Conservation (phyloP, 345 rosid species). For the Schrenkiella parvula region DNA sequence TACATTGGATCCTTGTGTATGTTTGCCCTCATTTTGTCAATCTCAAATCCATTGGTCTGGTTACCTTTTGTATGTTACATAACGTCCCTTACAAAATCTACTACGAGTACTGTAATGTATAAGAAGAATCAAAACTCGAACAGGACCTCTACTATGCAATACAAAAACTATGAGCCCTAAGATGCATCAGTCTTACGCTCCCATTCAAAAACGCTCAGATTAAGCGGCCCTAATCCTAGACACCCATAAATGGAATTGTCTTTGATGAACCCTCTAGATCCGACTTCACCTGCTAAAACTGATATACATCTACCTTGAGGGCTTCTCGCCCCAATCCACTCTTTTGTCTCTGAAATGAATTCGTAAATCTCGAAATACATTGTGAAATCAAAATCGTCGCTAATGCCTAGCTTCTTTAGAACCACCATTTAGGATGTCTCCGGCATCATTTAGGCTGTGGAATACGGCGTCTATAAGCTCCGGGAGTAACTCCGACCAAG, state of each 20-base stretch:
- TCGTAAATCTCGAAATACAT: slow-evolving; percentile 16
- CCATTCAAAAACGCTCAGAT: slow-evolving; percentile 22
- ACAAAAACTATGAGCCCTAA: not conserved
- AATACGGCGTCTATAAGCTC: slow-evolving; percentile 16
- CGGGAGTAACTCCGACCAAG: slow-evolving; percentile 23
- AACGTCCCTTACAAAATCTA: not conserved
- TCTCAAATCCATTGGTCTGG: not conserved
- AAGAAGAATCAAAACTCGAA: slow-evolving; percentile 2
- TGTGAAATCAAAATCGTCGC: slow-evolving; percentile 21
- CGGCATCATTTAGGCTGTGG: not conserved
- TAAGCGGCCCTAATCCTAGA: not conserved
- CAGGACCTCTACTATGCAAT: not conserved
- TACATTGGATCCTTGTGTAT: slow-evolving; percentile 4
- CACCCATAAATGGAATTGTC: slow-evolving; percentile 3
- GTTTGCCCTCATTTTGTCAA: not conserved
- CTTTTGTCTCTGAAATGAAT: not conserved
- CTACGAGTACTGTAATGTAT: not conserved
- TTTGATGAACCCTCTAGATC: not conserved
- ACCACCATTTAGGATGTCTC: slow-evolving; percentile 13
- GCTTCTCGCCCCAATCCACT: slow-evolving; percentile 14
- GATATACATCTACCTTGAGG: slow-evolving; percentile 9
- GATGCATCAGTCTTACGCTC: not conserved
- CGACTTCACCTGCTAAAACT: not conserved
- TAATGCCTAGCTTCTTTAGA: slow-evolving; percentile 21
- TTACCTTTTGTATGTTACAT: not conserved